A percentile compares a stretch with the other conserved stretches of the same genome.
Evolutionary conservation across 306 rosid genomes (phyloP).

Genomic region (Lablab purpureus): DNA sequence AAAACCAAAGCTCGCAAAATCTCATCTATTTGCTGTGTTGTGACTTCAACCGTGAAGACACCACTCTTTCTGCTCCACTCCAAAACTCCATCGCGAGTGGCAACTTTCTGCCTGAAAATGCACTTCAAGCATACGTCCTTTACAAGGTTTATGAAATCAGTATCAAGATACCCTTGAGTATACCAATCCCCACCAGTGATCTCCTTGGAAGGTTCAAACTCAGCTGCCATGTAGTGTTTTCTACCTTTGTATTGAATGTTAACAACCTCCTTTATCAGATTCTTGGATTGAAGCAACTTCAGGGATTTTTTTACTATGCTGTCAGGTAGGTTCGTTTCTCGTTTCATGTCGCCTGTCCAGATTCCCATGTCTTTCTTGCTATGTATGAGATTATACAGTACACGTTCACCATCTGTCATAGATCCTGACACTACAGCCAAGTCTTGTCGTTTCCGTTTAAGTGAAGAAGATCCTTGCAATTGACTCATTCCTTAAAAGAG

Average conservation of each 20-base stretch:
- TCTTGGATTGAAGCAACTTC: conserved; percentile 62
- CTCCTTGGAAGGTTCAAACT: conserved; percentile 77
- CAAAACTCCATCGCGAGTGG: conserved; percentile 58
- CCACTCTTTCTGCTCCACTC: conserved; percentile 46
- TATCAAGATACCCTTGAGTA: conserved; percentile 61
- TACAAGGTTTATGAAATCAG: conserved; percentile 50
- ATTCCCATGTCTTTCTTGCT: conserved; percentile 70
- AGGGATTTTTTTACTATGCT: conserved; percentile 54
- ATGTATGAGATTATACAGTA: conserved; percentile 58
- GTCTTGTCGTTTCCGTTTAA: conserved; percentile 66
- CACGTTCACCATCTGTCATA: conserved; percentile 59
- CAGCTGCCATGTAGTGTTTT: conserved; percentile 75
- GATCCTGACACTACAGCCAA: conserved; percentile 39
- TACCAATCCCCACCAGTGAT: conserved; percentile 82
- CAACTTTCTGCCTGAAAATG: conserved; percentile 57
- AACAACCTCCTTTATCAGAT: conserved; percentile 70
- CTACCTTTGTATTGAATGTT: conserved; percentile 68
- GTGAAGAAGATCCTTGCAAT: conserved; percentile 52
- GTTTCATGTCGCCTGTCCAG: conserved; percentile 65
- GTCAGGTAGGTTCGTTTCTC: conserved; percentile 60
- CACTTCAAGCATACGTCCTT: conserved; percentile 52
- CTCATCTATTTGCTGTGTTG: conserved; percentile 61
- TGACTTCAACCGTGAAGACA: conserved; percentile 46
- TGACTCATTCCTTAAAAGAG: conserved; percentile 57
- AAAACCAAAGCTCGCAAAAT: conserved; percentile 66